Percentiles rank a stretch among this genome's conserved stretches.
phyloP scores from a whole-genome alignment of 345 rosid species.

The Salix suchowensis region DNA sequence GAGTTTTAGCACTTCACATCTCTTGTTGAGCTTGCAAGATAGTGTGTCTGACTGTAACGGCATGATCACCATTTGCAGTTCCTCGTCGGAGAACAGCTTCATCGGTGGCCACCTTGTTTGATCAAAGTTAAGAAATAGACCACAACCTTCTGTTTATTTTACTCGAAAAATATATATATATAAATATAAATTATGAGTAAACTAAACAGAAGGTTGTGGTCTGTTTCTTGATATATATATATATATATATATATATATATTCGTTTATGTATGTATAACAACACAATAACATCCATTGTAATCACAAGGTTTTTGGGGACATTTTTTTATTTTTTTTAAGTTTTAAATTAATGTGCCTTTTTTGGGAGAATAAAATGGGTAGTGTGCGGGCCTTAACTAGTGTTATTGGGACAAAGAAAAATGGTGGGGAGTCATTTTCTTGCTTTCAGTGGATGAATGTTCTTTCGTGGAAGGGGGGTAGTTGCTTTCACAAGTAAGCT shows the following conservation, averaged over 20 bases:
- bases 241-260: constrained; percentile 20
- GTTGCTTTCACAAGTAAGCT: constrained; percentile 46
- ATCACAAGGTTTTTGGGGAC: constrained; percentile 7
- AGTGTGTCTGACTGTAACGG: constrained; percentile 84
- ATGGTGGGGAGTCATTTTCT: constrained; percentile 29
- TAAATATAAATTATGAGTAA: not conserved
- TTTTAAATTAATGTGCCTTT: not conserved
- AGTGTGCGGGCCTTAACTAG: not conserved
- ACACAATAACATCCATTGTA: constrained; percentile 28
- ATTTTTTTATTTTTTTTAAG: not conserved
- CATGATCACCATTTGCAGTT: constrained; percentile 45
- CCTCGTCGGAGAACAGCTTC: constrained; percentile 59
- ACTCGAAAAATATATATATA: not conserved
- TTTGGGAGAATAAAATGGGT: not conserved
- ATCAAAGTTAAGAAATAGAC: not conserved
- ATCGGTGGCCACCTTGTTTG: constrained; percentile 28
- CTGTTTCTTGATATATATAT: not conserved
- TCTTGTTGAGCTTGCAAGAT: constrained; percentile 75
- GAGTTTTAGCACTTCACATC: constrained; percentile 82
- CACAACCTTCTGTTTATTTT: constrained; percentile 2
- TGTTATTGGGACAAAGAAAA: not conserved
- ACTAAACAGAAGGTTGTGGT: no score
- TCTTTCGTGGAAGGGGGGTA: constrained; percentile 12
- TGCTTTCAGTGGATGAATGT: constrained; percentile 4
- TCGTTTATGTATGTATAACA: constrained; percentile 32